A percentile compares a stretch with the other conserved stretches of the same genome.
These are phyloP conservation scores for Omphalea diandra DNA, from an alignment of 441 rosid species.

Conservation along the genomic window DNA sequence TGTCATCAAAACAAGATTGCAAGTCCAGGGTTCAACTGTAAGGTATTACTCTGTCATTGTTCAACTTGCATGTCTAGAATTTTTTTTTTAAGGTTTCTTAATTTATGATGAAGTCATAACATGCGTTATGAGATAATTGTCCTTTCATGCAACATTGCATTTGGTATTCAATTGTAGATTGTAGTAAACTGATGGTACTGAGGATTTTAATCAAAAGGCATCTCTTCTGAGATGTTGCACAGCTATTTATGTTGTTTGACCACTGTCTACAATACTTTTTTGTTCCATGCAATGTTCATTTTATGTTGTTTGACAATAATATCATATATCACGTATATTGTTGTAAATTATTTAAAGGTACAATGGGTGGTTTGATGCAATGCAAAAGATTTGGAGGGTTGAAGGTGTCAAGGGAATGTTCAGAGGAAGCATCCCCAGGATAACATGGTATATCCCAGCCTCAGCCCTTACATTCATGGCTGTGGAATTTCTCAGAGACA, in stretches of 20 bases:
- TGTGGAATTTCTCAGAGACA: slow-evolving; percentile 77
- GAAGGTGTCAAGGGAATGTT: slow-evolving; percentile 82
- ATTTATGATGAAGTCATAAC: background rate
- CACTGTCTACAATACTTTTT: background rate
- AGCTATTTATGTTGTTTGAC: background rate
- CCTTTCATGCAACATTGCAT: background rate
- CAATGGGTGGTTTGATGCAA: slow-evolving; percentile 78
- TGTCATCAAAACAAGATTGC: slow-evolving; percentile 89
- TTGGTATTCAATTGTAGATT: background rate
- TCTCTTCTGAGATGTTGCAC: background rate
- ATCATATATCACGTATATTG: background rate
- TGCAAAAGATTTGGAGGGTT: slow-evolving; percentile 54
- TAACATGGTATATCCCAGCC: slow-evolving; percentile 93
- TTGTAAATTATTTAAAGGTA: slow-evolving; percentile 41
- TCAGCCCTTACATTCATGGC: slow-evolving; percentile 98
- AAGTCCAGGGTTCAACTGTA: slow-evolving; percentile 78
- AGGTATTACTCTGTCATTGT: slow-evolving; percentile 43
- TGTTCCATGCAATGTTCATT: background rate
- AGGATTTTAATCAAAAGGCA: background rate
- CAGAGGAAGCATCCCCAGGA: slow-evolving; percentile 87
- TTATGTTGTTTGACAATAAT: background rate
- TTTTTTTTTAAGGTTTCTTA: background rate
- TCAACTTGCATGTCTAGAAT: background rate
- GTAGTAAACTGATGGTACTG: background rate
- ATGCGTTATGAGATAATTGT: background rate